Conservation (phyloP, 306 rosid species). For the Malus sylvestris region DNA sequence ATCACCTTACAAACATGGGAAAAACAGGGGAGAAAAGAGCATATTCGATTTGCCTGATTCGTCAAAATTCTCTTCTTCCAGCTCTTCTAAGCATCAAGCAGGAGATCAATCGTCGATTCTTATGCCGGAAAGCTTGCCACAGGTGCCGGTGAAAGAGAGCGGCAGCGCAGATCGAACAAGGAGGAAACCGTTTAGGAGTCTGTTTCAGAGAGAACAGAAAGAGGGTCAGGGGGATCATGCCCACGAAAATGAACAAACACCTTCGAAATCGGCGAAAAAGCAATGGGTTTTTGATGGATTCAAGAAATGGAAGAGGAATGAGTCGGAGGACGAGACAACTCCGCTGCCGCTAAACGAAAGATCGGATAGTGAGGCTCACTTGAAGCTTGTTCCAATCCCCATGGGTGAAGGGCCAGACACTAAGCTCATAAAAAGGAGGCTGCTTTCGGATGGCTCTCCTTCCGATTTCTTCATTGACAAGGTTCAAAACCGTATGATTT, state of each 20-base stretch:
- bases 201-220: slow-evolving; percentile 63
- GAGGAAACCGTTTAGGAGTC: slow-evolving; percentile 63
- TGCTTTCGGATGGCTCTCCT: slow-evolving; percentile 66
- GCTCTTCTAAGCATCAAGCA: slow-evolving; percentile 11
- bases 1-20: slow-evolving; percentile 42
- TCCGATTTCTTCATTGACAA: slow-evolving; percentile 78
- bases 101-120: slow-evolving; percentile 33
- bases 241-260: slow-evolving; percentile 24
- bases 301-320: slow-evolving; percentile 74
- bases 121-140: slow-evolving; percentile 50
- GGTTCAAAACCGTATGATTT: slow-evolving; percentile 33
- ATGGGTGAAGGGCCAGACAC: slow-evolving; percentile 61
- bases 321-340: slow-evolving; percentile 66
- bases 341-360: slow-evolving; percentile 63
- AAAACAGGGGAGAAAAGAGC: slow-evolving; percentile 50
- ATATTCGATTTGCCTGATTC: slow-evolving; percentile 46
- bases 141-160: slow-evolving; percentile 28
- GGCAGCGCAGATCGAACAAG: slow-evolving; percentile 38
- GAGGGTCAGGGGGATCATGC: slow-evolving; percentile 25
- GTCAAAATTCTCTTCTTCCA: neutral
- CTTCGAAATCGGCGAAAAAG: slow-evolving; percentile 45
- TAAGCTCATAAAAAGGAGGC: slow-evolving; percentile 53
- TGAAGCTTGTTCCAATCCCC: slow-evolving; percentile 23
- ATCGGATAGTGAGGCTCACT: slow-evolving; percentile 46
- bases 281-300: slow-evolving; percentile 75